Evolutionary conservation across 257 asterid species (phyloP).

Genomic region (Nicotiana obtusifolia): DNA sequence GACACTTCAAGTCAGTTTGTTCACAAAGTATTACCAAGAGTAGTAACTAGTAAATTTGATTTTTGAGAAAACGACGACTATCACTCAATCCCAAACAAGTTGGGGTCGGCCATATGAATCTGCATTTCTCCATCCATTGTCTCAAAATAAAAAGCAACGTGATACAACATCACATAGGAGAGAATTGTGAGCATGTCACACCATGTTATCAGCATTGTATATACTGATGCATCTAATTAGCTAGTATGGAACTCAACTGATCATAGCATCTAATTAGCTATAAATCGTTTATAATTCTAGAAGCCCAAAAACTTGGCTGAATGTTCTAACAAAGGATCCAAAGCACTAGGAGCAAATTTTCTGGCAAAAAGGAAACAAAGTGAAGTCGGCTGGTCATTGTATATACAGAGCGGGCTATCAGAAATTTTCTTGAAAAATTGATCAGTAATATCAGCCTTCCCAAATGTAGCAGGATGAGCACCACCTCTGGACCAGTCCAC

Average conservation of each 20-base stretch:
- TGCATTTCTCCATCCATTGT: neutral
- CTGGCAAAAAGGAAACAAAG: conserved; percentile 76
- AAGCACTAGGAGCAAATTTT: conserved; percentile 77
- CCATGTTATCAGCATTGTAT: neutral
- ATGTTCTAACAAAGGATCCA: conserved; percentile 48
- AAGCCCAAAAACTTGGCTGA: conserved; percentile 57
- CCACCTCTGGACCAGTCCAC: conserved; percentile 97
- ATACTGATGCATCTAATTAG: neutral
- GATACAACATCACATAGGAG: neutral
- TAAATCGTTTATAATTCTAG: conserved; percentile 15
- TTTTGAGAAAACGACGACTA: neutral
- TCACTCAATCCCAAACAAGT: neutral
- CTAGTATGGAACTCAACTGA: neutral
- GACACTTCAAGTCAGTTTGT: neutral
- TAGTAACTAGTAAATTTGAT: neutral
- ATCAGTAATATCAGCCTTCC: conserved; percentile 44
- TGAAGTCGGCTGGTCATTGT: conserved; percentile 60
- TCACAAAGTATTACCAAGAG: neutral
- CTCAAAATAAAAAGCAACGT: neutral
- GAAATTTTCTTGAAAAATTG: conserved; percentile 48
- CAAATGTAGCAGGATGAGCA: conserved; percentile 84
- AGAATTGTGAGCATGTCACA: neutral
- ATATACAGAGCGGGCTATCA: conserved; percentile 35
- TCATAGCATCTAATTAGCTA: neutral
- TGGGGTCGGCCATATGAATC: neutral